These are phyloP conservation scores for Hygrocybe punicea DNA, from an alignment of 768 basidiomycete species.

Conservation along the genomic window DNA sequence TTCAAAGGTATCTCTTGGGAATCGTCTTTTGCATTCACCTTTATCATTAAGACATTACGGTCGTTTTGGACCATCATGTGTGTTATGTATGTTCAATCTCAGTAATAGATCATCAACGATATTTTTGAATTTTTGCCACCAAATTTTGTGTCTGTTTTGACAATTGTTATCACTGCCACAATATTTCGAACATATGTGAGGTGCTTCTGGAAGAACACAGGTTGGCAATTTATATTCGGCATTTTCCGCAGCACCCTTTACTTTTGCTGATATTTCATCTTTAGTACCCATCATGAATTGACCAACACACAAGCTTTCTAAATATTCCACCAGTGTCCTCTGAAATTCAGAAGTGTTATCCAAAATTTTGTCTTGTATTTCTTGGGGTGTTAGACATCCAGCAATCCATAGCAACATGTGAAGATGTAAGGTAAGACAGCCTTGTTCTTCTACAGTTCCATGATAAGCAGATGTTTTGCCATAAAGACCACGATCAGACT, in stretches of 20 bases:
- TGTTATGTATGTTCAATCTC: slow-evolving; percentile 30
- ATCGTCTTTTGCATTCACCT: slow-evolving; percentile 31
- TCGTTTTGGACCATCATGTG: slow-evolving; percentile 15
- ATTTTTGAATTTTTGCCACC: slow-evolving; percentile 18
- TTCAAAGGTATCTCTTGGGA: slow-evolving; percentile 25
- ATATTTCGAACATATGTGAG: slow-evolving; percentile 17
- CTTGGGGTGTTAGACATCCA: slow-evolving; percentile 28
- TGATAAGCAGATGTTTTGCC: slow-evolving; percentile 31
- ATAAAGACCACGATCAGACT: slow-evolving; percentile 24
- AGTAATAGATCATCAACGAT: slow-evolving; percentile 28
- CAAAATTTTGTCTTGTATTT: slow-evolving; percentile 30
- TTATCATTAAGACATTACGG: slow-evolving; percentile 22
- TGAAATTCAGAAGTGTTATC: slow-evolving; percentile 19
- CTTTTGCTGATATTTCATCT: slow-evolving; percentile 18
- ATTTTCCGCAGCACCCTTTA: not conserved
- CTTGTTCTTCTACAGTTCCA: slow-evolving; percentile 37
- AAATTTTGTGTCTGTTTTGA: slow-evolving; percentile 8
- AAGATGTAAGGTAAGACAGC: slow-evolving; percentile 35
- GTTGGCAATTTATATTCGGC: slow-evolving; percentile 20
- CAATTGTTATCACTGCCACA: slow-evolving; percentile 3
- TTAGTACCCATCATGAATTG: slow-evolving; percentile 29
- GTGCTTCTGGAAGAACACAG: slow-evolving; percentile 18
- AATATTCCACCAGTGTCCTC: slow-evolving; percentile 18
- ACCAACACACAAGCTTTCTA: slow-evolving; percentile 25
- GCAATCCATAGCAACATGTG: slow-evolving; percentile 38